phyloP scores from a whole-genome alignment of 805 yeast genomes.

The Zygotorulaspora chibaensis region DNA sequence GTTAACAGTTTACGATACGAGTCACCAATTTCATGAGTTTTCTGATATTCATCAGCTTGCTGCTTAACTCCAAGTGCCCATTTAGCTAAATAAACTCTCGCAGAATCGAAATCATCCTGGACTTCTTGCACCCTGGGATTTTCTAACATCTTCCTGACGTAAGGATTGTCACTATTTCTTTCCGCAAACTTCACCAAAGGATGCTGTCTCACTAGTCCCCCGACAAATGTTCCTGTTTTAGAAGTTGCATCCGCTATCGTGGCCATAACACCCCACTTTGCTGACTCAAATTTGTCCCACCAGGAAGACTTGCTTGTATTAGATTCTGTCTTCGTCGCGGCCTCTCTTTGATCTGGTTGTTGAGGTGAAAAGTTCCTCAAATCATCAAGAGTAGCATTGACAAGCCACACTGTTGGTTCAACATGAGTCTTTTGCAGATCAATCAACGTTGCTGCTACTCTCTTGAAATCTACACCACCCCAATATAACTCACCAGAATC shows the following conservation, averaged over 20 bases:
- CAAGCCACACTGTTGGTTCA: constrained; percentile 67
- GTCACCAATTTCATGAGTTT: constrained; percentile 50
- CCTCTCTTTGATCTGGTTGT: constrained; percentile 3
- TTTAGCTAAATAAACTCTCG: constrained; percentile 85
- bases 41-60: constrained; percentile 63
- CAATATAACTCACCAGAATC: constrained; percentile 58
- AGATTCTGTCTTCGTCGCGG: neutral
- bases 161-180: constrained; percentile 39
- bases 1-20: constrained; percentile 51
- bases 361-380: constrained; percentile 36
- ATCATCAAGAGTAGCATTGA: constrained; percentile 65
- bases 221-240: constrained; percentile 26
- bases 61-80: constrained; percentile 96
- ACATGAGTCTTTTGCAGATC: constrained; percentile 63
- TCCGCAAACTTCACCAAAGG: constrained; percentile 36
- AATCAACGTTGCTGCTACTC: constrained; percentile 49
- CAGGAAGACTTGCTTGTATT: constrained; percentile 8
- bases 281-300: constrained; percentile 34
- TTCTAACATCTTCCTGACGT: constrained; percentile 50
- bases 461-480: constrained; percentile 85
- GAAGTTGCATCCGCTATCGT: constrained; percentile 75
- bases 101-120: constrained; percentile 87
- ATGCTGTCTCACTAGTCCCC: constrained; percentile 24
- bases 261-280: constrained; percentile 85
- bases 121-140: constrained; percentile 78